Evolutionary conservation across 352 stramenopile species (phyloP).

Genomic region (Pythium phragmiticola): DNA sequence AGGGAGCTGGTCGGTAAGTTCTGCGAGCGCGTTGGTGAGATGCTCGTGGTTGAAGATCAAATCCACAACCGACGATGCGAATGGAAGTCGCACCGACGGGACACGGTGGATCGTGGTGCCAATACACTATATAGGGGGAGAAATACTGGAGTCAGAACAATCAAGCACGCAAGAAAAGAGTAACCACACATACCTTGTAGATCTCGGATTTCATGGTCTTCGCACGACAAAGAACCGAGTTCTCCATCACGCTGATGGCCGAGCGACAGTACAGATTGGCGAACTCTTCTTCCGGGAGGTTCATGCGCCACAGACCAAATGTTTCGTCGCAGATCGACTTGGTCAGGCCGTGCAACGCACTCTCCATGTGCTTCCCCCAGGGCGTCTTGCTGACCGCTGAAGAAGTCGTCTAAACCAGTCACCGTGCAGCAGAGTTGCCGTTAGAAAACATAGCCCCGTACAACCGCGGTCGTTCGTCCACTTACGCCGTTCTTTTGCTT

Average conservation of each 20-base stretch:
- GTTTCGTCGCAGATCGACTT: slow-evolving; percentile 62
- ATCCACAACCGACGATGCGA: slow-evolving; percentile 70
- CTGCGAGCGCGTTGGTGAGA: slow-evolving; percentile 49
- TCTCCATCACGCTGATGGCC: slow-evolving; percentile 66
- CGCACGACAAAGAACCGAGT: slow-evolving; percentile 55
- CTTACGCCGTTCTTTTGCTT: slow-evolving; percentile 52
- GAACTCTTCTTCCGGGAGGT: slow-evolving; percentile 80
- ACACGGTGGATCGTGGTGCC: slow-evolving; percentile 57
- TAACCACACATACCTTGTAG: slow-evolving; percentile 43
- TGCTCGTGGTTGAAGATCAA: slow-evolving; percentile 76
- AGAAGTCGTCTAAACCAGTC: slow-evolving; percentile 7
- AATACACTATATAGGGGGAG: slow-evolving; percentile 40
- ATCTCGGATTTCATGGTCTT: slow-evolving; percentile 65
- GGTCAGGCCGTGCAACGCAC: slow-evolving; percentile 49
- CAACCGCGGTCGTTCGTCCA: neutral
- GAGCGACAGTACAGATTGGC: slow-evolving; percentile 71
- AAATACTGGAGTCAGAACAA: neutral
- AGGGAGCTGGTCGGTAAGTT: slow-evolving; percentile 63
- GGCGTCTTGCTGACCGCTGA: slow-evolving; percentile 24
- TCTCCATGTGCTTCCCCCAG: slow-evolving; percentile 69
- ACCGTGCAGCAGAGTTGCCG: neutral
- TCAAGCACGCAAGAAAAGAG: neutral
- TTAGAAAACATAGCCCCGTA: neutral
- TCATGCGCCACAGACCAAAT: slow-evolving; percentile 79
- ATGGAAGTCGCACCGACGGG: slow-evolving; percentile 64